Evolutionary conservation across 495 filamentous ascomycete genomes (phyloP).

Genomic region (Penicillium dipodomyicola): DNA sequence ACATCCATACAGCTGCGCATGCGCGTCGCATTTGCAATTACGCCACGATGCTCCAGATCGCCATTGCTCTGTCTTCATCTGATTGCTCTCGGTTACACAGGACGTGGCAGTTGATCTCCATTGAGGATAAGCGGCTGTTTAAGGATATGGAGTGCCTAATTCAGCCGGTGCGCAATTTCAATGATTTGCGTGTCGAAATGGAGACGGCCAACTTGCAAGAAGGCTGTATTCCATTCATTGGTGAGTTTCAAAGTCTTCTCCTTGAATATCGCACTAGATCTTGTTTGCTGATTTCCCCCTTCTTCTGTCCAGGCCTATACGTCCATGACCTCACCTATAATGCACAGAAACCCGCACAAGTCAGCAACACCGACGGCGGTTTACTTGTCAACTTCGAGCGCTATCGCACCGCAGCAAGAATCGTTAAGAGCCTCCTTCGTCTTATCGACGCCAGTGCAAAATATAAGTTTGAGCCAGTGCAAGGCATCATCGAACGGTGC

Average conservation of each 20-base stretch:
- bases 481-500: conserved; percentile 83
- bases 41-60: conserved; percentile 93
- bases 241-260: conserved; percentile 42
- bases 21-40: conserved; percentile 87
- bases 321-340: conserved; percentile 98
- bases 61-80: conserved; percentile 81
- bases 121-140: conserved; percentile 66
- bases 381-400: conserved; percentile 93
- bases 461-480: conserved; percentile 81
- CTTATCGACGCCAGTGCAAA: conserved; percentile 89
- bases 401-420: conserved; percentile 82
- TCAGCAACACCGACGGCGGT: conserved; percentile 57
- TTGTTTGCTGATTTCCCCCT: background rate
- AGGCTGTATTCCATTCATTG: conserved; percentile 96
- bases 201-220: conserved; percentile 71
- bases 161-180: conserved; percentile 87
- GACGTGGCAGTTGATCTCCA: conserved; percentile 80
- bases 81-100: conserved; percentile 71
- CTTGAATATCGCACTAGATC: background rate
- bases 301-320: conserved; percentile 59
- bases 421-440: conserved; percentile 88
- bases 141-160: conserved; percentile 80
- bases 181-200: conserved; percentile 87
- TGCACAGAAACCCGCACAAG: conserved; percentile 75
- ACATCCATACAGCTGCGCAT: conserved; percentile 86